Evolutionary conservation across 1,284 basidiomycete species (phyloP), one percentile per base, ranked within the genome.

Genomic region (Mycosarcoma mackinlayi): DNA sequence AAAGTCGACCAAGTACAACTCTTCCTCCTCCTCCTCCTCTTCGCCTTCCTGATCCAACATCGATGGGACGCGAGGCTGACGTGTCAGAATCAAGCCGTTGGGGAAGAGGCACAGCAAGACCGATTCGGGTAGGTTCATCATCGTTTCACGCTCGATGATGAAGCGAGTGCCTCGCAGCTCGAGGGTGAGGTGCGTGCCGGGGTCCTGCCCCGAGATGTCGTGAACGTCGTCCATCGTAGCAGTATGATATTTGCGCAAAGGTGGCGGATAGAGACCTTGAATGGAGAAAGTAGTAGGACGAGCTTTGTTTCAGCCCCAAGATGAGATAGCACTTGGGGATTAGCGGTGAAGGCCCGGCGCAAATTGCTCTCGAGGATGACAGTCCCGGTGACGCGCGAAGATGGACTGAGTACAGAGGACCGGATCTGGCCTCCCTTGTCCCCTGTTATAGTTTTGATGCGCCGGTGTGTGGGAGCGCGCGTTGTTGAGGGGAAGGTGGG

Each of bases 101-200:
- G 95, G 95, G 82, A 98, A 98, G 55, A 98, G 87, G 83, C 95
- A 98, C 45, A 99, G 87, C 59, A 99, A 86, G 42, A 99, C 93
- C 24, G 92, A 94, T 87, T 99, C 95, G 8, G 95, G 95, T 28
- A 99, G 86, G 83, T 95, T 94, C 94, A 98, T 97, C 83, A 99
- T 91, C 28, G 92, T 94, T 85, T 98, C 95, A 75, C 96, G 88
- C 85, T 98, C 96, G 56, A 99, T 93, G 58, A 92, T 90, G 85
- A 98, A 96, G 74, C 93, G 89, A 73, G 86, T 87, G 61, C 94
- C 94, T 69, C 95, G 89, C 47, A 99, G 87, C 84, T 98, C 95
- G 75, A 99, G 89, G 57, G 92, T 88, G 73, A 98, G 88, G 66
- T 92, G 87, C 13, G 91, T 90, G 67, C 53, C 49, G 52, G 50